phyloP scores from a whole-genome alignment of 83 land plant species.

The Thuja plicata region DNA sequence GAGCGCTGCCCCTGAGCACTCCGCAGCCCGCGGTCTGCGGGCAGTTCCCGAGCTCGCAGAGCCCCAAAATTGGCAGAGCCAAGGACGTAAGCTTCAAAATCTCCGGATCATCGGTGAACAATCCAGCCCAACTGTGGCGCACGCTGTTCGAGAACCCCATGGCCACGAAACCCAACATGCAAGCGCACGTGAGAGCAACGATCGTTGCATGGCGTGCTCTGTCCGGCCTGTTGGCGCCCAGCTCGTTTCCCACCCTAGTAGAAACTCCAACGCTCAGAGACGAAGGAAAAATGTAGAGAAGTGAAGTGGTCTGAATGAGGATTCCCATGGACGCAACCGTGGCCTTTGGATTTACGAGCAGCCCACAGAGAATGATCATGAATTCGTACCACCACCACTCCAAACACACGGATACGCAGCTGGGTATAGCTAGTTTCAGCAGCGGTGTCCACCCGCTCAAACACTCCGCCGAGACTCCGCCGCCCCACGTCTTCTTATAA shows the following conservation, averaged over 20 bases:
- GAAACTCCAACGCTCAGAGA: slow-evolving; percentile 28
- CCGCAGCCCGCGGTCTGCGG: slow-evolving; percentile 27
- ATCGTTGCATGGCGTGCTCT: neutral
- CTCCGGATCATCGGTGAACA: slow-evolving; percentile 14
- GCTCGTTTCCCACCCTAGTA: slow-evolving; percentile 23
- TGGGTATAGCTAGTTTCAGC: slow-evolving; percentile 24
- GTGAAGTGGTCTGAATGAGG: slow-evolving; percentile 22
- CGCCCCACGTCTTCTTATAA: neutral
- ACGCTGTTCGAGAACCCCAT: neutral
- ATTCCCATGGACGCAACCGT: slow-evolving; percentile 31
- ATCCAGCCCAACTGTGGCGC: slow-evolving; percentile 5
- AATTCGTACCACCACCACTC: slow-evolving; percentile 38
- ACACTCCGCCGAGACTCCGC: neutral
- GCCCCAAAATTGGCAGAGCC: slow-evolving; percentile 21
- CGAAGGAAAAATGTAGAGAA: slow-evolving; percentile 26
- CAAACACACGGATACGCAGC: slow-evolving; percentile 24
- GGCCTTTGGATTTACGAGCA: slow-evolving; percentile 18
- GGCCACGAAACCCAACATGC: slow-evolving; percentile 17
- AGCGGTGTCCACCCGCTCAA: slow-evolving; percentile 14
- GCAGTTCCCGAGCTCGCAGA: slow-evolving; percentile 27
- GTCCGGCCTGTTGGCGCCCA: slow-evolving; percentile 22
- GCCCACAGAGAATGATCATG: slow-evolving; percentile 25
- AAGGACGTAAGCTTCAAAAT: slow-evolving; percentile 11
- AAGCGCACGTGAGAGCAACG: neutral
- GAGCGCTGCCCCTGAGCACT: slow-evolving; percentile 31